A percentile compares a stretch with the other conserved stretches of the same genome.
Evolutionary conservation across 1,284 basidiomycete genomes (phyloP).

Genomic region (Cutaneotrichosporon sp.): DNA sequence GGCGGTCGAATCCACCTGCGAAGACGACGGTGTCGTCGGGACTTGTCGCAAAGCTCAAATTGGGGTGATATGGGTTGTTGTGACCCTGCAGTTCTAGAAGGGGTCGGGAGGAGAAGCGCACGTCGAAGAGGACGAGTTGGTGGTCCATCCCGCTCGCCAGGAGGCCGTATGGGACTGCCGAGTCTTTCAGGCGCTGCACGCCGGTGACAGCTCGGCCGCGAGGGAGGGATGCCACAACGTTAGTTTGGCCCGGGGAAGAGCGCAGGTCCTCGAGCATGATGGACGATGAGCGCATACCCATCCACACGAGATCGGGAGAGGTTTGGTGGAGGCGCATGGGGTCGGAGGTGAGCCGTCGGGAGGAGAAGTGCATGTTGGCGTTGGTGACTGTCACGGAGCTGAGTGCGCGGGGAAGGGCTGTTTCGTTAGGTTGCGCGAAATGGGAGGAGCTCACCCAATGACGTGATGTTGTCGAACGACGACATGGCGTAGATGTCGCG

Average conservation of each 20-base stretch:
- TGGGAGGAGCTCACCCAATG: slow-evolving; percentile 19
- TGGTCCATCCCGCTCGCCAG: slow-evolving; percentile 32
- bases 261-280: slow-evolving; percentile 31
- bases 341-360: slow-evolving; percentile 28
- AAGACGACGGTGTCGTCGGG: slow-evolving; percentile 33
- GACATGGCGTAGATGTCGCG: slow-evolving; percentile 30
- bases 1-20: slow-evolving; percentile 32
- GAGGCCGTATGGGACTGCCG: slow-evolving; percentile 41
- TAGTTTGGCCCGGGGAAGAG: neutral
- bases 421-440: neutral
- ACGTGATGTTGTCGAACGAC: slow-evolving; percentile 34
- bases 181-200: slow-evolving; percentile 34
- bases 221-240: slow-evolving; percentile 16
- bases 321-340: slow-evolving; percentile 32
- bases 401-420: slow-evolving; percentile 21
- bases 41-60: slow-evolving; percentile 19
- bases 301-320: slow-evolving; percentile 26
- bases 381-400: slow-evolving; percentile 18
- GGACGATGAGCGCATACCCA: slow-evolving; percentile 27
- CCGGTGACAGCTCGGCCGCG: slow-evolving; percentile 33
- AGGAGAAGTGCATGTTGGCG: slow-evolving; percentile 6
- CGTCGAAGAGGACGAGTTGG: slow-evolving; percentile 38
- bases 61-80: slow-evolving; percentile 27
- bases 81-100: slow-evolving; percentile 30
- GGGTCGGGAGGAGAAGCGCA: slow-evolving; percentile 28